Conservation (phyloP, 2,329 filamentous ascomycete species). For the Aspergillus alliaceus region DNA sequence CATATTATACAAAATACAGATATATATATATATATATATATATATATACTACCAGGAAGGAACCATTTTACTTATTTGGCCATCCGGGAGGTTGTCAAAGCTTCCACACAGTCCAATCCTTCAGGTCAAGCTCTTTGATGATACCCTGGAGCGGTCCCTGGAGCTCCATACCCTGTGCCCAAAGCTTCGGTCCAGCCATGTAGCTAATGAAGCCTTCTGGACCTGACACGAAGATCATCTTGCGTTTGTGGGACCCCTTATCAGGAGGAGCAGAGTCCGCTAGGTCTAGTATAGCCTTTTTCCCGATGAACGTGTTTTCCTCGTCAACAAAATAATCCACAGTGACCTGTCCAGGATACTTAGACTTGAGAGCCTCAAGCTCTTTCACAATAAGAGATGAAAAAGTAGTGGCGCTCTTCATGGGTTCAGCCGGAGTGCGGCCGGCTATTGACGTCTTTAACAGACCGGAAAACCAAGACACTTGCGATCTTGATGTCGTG, state of each 20-base stretch:
- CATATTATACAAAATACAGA: not conserved
- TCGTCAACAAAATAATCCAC: conserved; percentile 82
- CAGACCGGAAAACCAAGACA: conserved; percentile 33
- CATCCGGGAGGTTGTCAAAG: conserved; percentile 38
- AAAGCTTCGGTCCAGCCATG: conserved; percentile 77
- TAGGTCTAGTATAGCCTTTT: conserved; percentile 47
- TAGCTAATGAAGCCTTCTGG: conserved; percentile 85
- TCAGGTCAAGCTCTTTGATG: conserved; percentile 59
- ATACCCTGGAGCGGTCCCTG: conserved; percentile 75
- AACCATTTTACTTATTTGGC: conserved; percentile 13
- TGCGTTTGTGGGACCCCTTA: conserved; percentile 31
- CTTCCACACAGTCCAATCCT: conserved; percentile 60
- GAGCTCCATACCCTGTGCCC: conserved; percentile 68
- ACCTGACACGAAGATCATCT: conserved; percentile 78
- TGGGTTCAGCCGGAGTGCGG: not conserved
- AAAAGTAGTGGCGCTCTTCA: conserved; percentile 4
- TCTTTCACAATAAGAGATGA: conserved; percentile 56
- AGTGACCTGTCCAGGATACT: conserved; percentile 56
- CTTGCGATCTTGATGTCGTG: conserved; percentile 9
- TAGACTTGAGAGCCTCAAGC: conserved; percentile 61
- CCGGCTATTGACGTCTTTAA: conserved; percentile 18
- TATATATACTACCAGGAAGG: not conserved
- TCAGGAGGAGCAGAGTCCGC: conserved; percentile 21
- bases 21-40: not conserved
- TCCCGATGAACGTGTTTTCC: conserved; percentile 67